Conservation (phyloP, 2,329 filamentous ascomycete species). For the Xylariomycetidae sp. region DNA sequence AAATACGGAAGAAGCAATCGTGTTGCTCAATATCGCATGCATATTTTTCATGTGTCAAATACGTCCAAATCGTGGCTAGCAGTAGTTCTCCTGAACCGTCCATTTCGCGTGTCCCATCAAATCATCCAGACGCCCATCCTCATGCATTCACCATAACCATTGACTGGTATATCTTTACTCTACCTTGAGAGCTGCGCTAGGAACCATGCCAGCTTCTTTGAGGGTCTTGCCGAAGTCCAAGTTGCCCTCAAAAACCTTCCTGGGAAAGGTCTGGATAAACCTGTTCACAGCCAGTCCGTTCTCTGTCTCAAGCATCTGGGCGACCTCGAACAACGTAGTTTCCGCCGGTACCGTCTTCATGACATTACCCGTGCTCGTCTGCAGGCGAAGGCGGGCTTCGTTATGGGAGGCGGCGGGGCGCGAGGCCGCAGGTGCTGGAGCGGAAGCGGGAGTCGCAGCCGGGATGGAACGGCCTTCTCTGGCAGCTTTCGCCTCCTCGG, state of each 20-base stretch:
- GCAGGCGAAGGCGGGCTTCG: constrained; percentile 76
- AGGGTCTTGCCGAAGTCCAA: constrained; percentile 83
- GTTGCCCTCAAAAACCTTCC: constrained; percentile 67
- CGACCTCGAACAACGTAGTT: constrained; percentile 90
- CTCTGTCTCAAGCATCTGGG: constrained; percentile 68
- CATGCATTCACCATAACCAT: constrained; percentile 14
- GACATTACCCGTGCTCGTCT: constrained; percentile 70
- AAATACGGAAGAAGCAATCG: too few species aligned
- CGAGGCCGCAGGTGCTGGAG: constrained; percentile 40
- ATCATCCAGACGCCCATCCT: constrained; percentile 13
- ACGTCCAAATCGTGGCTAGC: background rate
- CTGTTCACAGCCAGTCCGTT: constrained; percentile 65
- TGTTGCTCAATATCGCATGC: constrained; percentile 6
- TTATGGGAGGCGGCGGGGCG: constrained; percentile 66
- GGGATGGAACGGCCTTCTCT: constrained; percentile 65
- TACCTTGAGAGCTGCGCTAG: constrained; percentile 84
- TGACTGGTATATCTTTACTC: constrained; percentile 35
- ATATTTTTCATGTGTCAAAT: background rate
- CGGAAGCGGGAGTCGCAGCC: constrained; percentile 31
- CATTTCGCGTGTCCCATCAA: constrained; percentile 4
- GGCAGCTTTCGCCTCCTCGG: constrained; percentile 78
- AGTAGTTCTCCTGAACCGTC: background rate
- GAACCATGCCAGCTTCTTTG: constrained; percentile 86
- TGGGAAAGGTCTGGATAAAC: constrained; percentile 84
- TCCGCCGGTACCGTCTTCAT: constrained; percentile 86